Conservation (phyloP, 2,329 filamentous ascomycete genomes). For the Venturia carpophila region DNA sequence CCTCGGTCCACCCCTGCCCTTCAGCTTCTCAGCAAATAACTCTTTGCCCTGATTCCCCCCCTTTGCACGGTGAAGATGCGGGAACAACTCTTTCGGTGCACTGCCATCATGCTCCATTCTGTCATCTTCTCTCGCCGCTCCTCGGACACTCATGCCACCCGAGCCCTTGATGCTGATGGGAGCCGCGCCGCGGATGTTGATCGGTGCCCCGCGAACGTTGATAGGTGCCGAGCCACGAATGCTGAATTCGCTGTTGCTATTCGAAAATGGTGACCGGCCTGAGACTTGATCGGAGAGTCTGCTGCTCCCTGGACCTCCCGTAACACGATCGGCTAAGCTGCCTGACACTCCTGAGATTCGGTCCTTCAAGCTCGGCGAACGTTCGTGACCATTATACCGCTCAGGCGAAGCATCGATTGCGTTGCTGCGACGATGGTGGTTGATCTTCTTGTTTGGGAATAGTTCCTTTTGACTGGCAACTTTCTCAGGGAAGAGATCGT, state of each 20-base stretch:
- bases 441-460: constrained; percentile 31
- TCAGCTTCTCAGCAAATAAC: constrained; percentile 28
- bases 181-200: constrained; percentile 3
- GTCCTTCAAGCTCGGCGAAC: constrained; percentile 20
- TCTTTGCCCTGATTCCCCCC: constrained; percentile 26
- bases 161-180: constrained; percentile 13
- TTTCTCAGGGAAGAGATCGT: constrained; percentile 20
- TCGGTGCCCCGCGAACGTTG: constrained; percentile 21
- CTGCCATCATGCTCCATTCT: constrained; percentile 8
- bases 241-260: neutral
- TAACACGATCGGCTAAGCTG: constrained; percentile 11
- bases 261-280: constrained; percentile 21
- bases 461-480: constrained; percentile 25
- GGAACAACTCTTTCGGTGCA: constrained; percentile 28
- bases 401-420: constrained; percentile 30
- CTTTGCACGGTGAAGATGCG: constrained; percentile 22
- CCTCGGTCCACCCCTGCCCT: constrained; percentile 26
- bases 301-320: constrained; percentile 9
- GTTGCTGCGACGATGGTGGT: constrained; percentile 38
- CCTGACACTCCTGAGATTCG: neutral
- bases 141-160: constrained; percentile 28
- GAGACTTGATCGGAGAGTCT: constrained; percentile 20
- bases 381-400: constrained; percentile 20
- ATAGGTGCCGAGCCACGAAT: constrained; percentile 25
- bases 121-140: constrained; percentile 24